Conservation (phyloP, 495 filamentous ascomycete genomes). For the Entonaema liquescens region DNA sequence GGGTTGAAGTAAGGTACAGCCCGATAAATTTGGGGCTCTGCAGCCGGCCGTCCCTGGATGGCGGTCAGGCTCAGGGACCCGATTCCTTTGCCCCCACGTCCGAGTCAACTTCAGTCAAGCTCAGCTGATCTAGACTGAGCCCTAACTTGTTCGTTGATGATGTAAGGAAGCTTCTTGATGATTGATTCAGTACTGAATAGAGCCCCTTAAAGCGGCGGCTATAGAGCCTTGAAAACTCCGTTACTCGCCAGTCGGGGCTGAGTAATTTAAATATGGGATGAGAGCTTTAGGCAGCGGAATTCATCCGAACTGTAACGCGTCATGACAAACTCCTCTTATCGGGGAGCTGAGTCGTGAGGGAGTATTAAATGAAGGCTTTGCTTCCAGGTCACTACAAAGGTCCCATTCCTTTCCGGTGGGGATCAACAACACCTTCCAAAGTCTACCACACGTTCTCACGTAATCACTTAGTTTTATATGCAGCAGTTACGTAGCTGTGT, state of each 20-base stretch:
- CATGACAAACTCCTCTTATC: background rate
- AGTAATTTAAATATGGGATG: conserved; percentile 21
- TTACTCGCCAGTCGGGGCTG: conserved; percentile 15
- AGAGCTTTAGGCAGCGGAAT: conserved; percentile 4
- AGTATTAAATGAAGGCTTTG: conserved; percentile 9
- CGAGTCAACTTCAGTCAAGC: conserved; percentile 5
- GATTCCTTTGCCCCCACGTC: conserved; percentile 28
- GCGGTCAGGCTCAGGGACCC: conserved; percentile 20
- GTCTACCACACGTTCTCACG: conserved; percentile 20
- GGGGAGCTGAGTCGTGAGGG: conserved; percentile 12
- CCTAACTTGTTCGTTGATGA: background rate
- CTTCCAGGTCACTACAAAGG: background rate
- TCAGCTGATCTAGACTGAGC: conserved; percentile 20
- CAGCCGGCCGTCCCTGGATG: conserved; percentile 3
- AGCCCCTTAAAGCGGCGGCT: background rate
- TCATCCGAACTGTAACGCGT: background rate
- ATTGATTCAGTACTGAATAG: background rate
- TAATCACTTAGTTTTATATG: conserved; percentile 35
- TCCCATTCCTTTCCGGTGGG: conserved; percentile 10
- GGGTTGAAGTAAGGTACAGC: conserved; percentile 25
- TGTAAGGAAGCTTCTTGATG: conserved; percentile 2
- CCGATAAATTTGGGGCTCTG: conserved; percentile 35
- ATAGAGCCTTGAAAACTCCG: background rate
- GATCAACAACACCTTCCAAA: conserved; percentile 21
- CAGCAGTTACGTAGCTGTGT: conserved; percentile 10